Evolutionary conservation across 148 eudicot genomes (phyloP), one percentile per base, ranked within the genome.

Genomic region (Diospyros kaki): DNA sequence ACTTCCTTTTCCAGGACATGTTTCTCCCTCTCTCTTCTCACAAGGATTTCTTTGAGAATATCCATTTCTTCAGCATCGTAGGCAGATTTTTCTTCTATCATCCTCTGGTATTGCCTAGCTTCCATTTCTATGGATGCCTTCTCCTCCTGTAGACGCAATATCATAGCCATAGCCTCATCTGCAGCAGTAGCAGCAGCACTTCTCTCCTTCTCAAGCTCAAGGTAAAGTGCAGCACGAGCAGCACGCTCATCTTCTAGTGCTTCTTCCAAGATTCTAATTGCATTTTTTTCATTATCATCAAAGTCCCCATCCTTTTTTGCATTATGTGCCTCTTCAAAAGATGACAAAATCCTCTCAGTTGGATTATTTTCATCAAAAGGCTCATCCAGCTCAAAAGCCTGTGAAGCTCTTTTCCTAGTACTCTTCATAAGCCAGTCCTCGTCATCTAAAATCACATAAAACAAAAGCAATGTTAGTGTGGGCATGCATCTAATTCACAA

Each of bases 161-260:
- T 95, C 97, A 95, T 95, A 72, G 99, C 87, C 98, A 95, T 95
- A 51, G 99, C 97, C 82, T 95, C 99, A 81, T 95, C 98, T 5
- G 99, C 93, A 76, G 98, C 97, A 68, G 85, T 83, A 52, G 98
- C 98, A 74, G 99, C 94, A 68, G 99, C 94, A 82, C 68, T 86
- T 78, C 98, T 89, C 81, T 95, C 99, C 84, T 95, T 87, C 80
- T 92, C 99, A 64, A 95, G 89, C 76, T 95, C 99, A 64, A 85
- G 75, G 76, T 78, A 87, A 63, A 95, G 89, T 13, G 94, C 87
- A 66, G 82, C 74, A 69, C 90, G 86, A 67, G 93, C 93, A 66
- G 80, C 83, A 42, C 79, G 98, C 68, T 88, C 96, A 75, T 88
- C 87, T 73, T 86, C 89, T 44, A 93, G 86, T 66, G 87, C 90